Evolutionary conservation across 768 basidiomycete species (phyloP).

Genomic region (Suillus bovinus): DNA sequence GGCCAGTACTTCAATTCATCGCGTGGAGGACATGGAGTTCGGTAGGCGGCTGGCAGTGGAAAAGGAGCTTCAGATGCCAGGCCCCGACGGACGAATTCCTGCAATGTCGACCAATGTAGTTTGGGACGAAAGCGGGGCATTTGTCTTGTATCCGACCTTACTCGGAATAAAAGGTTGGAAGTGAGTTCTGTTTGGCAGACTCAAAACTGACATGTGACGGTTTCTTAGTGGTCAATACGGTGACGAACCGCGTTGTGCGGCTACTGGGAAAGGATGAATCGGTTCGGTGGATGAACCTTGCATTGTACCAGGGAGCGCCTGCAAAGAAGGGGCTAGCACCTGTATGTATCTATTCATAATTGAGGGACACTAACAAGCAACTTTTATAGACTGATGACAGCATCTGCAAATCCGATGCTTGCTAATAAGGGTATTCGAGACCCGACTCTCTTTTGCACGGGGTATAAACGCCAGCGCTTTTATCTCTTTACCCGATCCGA

Average conservation of each 20-base stretch:
- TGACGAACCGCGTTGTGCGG: slow-evolving; percentile 89
- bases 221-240: slow-evolving; percentile 81
- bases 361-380: slow-evolving; percentile 9
- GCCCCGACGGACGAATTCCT: slow-evolving; percentile 68
- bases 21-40: slow-evolving; percentile 99
- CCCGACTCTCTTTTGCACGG: slow-evolving; percentile 91
- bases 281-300: slow-evolving; percentile 84
- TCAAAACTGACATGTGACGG: slow-evolving; percentile 3
- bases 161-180: slow-evolving; percentile 89
- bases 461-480: slow-evolving; percentile 90
- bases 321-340: slow-evolving; percentile 80
- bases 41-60: slow-evolving; percentile 94
- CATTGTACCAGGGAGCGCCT: slow-evolving; percentile 92
- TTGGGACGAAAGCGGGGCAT: slow-evolving; percentile 99
- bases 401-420: slow-evolving; percentile 93
- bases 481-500: slow-evolving; percentile 91
- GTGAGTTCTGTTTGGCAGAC: neutral
- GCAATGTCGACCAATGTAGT: slow-evolving; percentile 85
- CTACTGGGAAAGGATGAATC: slow-evolving; percentile 93
- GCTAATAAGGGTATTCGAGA: slow-evolving; percentile 83
- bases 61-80: slow-evolving; percentile 84
- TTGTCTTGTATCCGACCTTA: slow-evolving; percentile 90
- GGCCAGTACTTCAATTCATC: slow-evolving; percentile 89
- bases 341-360: slow-evolving; percentile 41
- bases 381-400: slow-evolving; percentile 79